Conservation (phyloP, 2,329 filamentous ascomycete species). For the Exophiala dermatitidis region DNA sequence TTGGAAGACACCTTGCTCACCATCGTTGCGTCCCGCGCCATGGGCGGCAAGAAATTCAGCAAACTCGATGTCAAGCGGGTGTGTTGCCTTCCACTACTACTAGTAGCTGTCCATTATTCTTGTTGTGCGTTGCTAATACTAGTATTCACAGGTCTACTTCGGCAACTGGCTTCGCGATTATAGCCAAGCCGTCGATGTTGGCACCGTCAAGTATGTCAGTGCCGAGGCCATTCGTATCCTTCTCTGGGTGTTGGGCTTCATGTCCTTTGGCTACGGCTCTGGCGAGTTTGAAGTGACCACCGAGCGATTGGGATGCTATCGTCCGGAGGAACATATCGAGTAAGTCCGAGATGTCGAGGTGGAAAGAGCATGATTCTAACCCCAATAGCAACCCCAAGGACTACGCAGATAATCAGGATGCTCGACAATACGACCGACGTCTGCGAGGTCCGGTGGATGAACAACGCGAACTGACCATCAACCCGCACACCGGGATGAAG, state of each 20-base stretch:
- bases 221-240: constrained; percentile 85
- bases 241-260: constrained; percentile 81
- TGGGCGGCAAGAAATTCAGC: constrained; percentile 72
- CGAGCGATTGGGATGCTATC: constrained; percentile 71
- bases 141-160: constrained; percentile 66
- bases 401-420: constrained; percentile 84
- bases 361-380: not conserved
- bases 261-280: constrained; percentile 78
- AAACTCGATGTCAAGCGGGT: constrained; percentile 68
- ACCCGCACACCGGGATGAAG: constrained; percentile 70
- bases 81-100: constrained; percentile 3
- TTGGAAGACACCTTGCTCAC: constrained; percentile 84
- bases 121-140: not conserved
- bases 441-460: constrained; percentile 79
- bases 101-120: not conserved
- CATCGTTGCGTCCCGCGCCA: constrained; percentile 57
- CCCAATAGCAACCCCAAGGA: constrained; percentile 55
- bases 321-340: constrained; percentile 78
- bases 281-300: constrained; percentile 79
- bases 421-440: constrained; percentile 69
- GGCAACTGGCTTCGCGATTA: constrained; percentile 94
- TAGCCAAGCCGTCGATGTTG: constrained; percentile 87
- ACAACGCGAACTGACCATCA: constrained; percentile 67
- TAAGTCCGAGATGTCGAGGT: constrained; percentile 37
- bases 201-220: constrained; percentile 82